Percentiles rank a stretch among this genome's conserved stretches.
phyloP scores from a whole-genome alignment of 768 basidiomycete species.

The Tulasnella sp. region DNA sequence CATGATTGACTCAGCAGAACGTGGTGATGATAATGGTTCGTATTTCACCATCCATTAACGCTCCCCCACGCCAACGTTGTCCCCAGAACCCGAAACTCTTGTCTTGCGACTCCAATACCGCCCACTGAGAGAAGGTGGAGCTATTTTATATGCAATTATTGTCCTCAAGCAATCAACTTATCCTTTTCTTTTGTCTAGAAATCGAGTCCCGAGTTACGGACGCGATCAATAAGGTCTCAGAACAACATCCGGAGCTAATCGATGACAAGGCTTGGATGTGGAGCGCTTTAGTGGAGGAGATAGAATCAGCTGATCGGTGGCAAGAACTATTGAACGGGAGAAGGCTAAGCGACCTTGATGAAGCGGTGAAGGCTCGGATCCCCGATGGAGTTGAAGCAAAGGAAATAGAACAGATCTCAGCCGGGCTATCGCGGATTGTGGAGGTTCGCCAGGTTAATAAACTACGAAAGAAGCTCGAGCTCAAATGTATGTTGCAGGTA shows the following conservation, averaged over 20 bases:
- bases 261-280: conserved; percentile 36
- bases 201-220: conserved; percentile 50
- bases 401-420: not conserved
- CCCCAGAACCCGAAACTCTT: conserved; percentile 63
- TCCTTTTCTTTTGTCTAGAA: conserved; percentile 53
- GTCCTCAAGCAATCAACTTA: conserved; percentile 6
- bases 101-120: conserved; percentile 72
- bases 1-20: conserved; percentile 76
- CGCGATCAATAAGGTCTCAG: conserved; percentile 26
- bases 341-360: conserved; percentile 57
- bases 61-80: conserved; percentile 13
- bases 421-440: not conserved
- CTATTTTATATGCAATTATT: not conserved
- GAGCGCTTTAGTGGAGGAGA: conserved; percentile 6
- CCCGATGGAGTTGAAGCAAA: conserved; percentile 29
- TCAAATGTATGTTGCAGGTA: not conserved
- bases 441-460: not conserved
- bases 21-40: conserved; percentile 36
- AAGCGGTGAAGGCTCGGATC: conserved; percentile 47
- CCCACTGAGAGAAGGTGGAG: conserved; percentile 77
- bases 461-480: too few relatives aligned
- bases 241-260: not conserved
- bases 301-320: conserved; percentile 25
- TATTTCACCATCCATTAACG: too few relatives aligned
- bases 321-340: conserved; percentile 21